These are phyloP conservation scores for Mollisiaceae sp. DNA, from an alignment of 2,329 filamentous ascomycete species.

Conservation along the genomic window DNA sequence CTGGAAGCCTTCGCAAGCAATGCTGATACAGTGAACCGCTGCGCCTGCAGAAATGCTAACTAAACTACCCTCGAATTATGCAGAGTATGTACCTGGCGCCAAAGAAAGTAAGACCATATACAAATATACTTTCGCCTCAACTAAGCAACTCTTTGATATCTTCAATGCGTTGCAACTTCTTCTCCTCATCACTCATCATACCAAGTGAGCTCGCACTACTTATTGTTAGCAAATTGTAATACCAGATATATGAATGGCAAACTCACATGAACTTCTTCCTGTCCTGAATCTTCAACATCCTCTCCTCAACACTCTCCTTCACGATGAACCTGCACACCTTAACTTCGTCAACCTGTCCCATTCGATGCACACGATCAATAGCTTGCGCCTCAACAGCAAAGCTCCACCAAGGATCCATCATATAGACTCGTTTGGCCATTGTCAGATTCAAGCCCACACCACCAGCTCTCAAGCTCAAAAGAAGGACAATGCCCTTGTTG, in stretches of 20 bases:
- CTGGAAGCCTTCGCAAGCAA: not conserved
- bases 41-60: not conserved
- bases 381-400: conserved; percentile 96
- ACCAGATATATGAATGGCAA: conserved; percentile 16
- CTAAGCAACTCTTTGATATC: conserved; percentile 87
- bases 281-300: conserved; percentile 93
- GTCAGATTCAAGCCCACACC: conserved; percentile 95
- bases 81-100: not conserved
- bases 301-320: conserved; percentile 88
- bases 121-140: conserved; percentile 10
- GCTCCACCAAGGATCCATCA: conserved; percentile 99
- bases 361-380: conserved; percentile 95
- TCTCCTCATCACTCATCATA: conserved; percentile 95
- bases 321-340: conserved; percentile 88
- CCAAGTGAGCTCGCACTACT: conserved; percentile 87
- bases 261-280: conserved; percentile 94
- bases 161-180: conserved; percentile 86
- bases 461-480: conserved; percentile 86
- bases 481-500: conserved; percentile 71
- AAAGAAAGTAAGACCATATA: not conserved
- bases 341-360: conserved; percentile 90
- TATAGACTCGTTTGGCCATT: conserved; percentile 85
- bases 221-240: conserved; percentile 26
- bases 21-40: not conserved
- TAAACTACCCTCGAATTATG: not conserved